phyloP scores from a whole-genome alignment of 257 asterid genomes.

The Lycium ferocissimum region DNA sequence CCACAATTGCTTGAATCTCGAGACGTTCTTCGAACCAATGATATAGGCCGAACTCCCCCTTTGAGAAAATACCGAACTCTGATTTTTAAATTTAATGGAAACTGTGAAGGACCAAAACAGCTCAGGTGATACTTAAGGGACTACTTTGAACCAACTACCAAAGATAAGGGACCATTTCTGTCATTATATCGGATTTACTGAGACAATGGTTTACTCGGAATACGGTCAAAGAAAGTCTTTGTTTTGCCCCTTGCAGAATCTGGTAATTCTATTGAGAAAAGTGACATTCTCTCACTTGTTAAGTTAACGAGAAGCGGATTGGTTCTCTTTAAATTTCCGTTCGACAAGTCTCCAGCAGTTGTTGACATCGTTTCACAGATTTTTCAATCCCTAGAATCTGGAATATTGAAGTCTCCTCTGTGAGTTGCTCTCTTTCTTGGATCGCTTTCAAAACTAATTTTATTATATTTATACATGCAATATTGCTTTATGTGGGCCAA shows the following conservation, averaged over 20 bases:
- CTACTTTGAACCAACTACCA: no score
- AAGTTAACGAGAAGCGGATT: conserved; percentile 56
- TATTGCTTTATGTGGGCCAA: conserved; percentile 2
- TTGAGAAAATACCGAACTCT: no score
- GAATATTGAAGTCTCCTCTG: conserved; percentile 49
- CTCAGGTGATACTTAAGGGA: no score
- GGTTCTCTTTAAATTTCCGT: conserved; percentile 50
- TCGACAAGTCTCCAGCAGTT: conserved; percentile 41
- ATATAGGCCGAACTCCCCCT: no score
- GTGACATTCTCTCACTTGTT: conserved; percentile 49
- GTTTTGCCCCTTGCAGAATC: conserved; percentile 36
- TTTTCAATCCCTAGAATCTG: conserved; percentile 45
- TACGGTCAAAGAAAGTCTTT: neutral
- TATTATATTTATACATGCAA: no score
- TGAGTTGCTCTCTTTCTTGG: conserved; percentile 33
- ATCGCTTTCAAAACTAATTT: no score
- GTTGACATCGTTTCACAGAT: conserved; percentile 45
- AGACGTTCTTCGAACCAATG: no score
- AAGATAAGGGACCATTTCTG: no score
- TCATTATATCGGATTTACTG: neutral
- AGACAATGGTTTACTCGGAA: neutral
- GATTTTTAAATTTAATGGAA: no score
- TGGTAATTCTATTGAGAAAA: conserved; percentile 28
- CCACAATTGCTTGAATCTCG: no score
- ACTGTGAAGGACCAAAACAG: no score